phyloP scores from a whole-genome alignment of 2,329 filamentous ascomycete genomes.

The Corinectria fuckeliana region DNA sequence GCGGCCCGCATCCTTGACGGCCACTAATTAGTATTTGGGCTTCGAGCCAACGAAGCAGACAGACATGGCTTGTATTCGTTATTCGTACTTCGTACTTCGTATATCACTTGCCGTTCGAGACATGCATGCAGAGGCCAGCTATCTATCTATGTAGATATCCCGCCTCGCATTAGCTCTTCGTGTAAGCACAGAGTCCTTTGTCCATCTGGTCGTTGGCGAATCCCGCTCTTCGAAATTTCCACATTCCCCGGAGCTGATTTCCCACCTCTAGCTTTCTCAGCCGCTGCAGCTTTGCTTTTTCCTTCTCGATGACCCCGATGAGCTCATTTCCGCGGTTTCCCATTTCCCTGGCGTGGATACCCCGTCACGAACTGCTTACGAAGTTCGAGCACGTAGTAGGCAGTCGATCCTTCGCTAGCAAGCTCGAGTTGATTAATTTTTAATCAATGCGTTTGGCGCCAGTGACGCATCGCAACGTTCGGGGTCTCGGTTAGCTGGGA shows the following conservation, averaged over 20 bases:
- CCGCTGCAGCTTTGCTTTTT: slow-evolving; percentile 26
- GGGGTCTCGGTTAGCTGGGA: slow-evolving; percentile 2
- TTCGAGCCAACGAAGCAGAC: not conserved
- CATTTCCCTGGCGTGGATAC: not conserved
- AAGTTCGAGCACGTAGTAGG: too few relatives aligned
- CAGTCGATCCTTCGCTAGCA: not conserved
- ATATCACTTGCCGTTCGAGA: not conserved
- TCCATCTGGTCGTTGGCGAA: slow-evolving; percentile 4
- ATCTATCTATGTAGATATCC: not conserved
- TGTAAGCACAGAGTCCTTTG: too few relatives aligned
- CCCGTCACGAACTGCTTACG: not conserved
- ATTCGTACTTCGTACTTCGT: too few relatives aligned
- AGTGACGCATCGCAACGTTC: slow-evolving; percentile 14
- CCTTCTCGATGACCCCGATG: slow-evolving; percentile 13
- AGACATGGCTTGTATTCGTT: not conserved
- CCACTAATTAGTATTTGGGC: too few relatives aligned
- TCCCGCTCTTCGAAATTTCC: slow-evolving; percentile 10
- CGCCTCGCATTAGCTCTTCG: too few relatives aligned
- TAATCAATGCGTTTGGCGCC: too few relatives aligned
- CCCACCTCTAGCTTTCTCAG: not conserved
- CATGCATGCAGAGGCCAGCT: not conserved
- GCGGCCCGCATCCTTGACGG: not conserved
- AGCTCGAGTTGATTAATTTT: not conserved
- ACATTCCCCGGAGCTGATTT: not conserved
- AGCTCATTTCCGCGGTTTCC: slow-evolving; percentile 7